A percentile compares a stretch with the other conserved stretches of the same genome.
phyloP scores from a whole-genome alignment of 2,329 filamentous ascomycete genomes.

The Alternaria triticimaculans region DNA sequence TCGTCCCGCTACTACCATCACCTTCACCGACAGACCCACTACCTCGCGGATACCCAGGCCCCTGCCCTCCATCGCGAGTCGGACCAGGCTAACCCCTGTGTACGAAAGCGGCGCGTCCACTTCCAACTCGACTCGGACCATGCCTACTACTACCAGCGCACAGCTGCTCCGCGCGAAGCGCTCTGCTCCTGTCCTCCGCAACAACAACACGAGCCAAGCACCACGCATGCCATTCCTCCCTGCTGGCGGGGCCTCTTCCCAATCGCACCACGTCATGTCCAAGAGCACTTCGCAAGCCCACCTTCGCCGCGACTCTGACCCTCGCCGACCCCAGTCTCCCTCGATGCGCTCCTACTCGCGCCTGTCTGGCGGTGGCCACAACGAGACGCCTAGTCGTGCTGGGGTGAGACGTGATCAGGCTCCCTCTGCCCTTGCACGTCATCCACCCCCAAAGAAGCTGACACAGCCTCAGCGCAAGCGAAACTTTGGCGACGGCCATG shows the following conservation, averaged over 20 bases:
- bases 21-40: constrained; percentile 78
- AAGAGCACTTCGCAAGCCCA: constrained; percentile 74
- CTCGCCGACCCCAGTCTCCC: constrained; percentile 56
- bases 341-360: constrained; percentile 55
- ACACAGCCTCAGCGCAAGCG: constrained; percentile 39
- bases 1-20: constrained; percentile 79
- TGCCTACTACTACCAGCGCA: constrained; percentile 60
- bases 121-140: constrained; percentile 61
- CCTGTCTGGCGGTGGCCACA: constrained; percentile 56
- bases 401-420: constrained; percentile 54
- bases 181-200: constrained; percentile 65
- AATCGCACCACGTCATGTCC: constrained; percentile 78
- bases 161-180: constrained; percentile 66
- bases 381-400: constrained; percentile 58
- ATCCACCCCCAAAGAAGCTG: constrained; percentile 62
- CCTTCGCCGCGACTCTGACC: constrained; percentile 83
- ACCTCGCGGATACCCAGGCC: constrained; percentile 81
- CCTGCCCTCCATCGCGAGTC: constrained; percentile 58
- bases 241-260: constrained; percentile 73
- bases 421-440: constrained; percentile 57
- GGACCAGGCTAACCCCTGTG: constrained; percentile 80
- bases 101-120: constrained; percentile 82
- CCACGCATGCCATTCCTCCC: constrained; percentile 79
- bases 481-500: constrained; percentile 85
- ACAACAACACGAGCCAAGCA: constrained; percentile 57